Conservation (phyloP, 495 filamentous ascomycete species). For the Aspergillus ostianus region DNA sequence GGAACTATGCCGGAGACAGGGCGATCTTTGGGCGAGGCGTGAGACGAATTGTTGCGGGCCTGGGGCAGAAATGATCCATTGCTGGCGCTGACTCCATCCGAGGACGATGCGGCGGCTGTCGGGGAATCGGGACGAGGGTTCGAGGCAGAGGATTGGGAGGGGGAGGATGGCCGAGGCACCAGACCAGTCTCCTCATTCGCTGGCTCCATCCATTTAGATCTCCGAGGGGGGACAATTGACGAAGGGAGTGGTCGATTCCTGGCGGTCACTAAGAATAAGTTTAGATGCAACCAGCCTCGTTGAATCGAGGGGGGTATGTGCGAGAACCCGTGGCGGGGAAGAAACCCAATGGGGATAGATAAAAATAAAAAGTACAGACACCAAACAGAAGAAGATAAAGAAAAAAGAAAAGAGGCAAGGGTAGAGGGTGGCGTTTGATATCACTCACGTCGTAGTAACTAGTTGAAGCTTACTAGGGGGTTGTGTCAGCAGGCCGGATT, state of each 20-base stretch:
- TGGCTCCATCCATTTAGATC: constrained; percentile 51
- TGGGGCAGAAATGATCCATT: constrained; percentile 14
- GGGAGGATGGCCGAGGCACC: constrained; percentile 30
- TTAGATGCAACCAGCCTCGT: constrained; percentile 14
- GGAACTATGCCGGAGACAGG: constrained; percentile 44
- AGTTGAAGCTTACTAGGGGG: background rate
- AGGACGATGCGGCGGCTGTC: constrained; percentile 9
- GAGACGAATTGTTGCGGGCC: background rate
- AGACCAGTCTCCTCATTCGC: constrained; percentile 42
- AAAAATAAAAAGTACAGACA: background rate
- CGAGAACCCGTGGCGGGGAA: constrained; percentile 16
- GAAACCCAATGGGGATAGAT: background rate
- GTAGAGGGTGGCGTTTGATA: background rate
- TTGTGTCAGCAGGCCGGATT: background rate
- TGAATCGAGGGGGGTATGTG: constrained; percentile 1
- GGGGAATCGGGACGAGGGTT: constrained; percentile 11
- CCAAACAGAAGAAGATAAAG: no score
- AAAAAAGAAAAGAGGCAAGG: background rate
- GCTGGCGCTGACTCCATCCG: constrained; percentile 8
- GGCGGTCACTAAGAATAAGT: constrained; percentile 20
- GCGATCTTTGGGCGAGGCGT: constrained; percentile 27
- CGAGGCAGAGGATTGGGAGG: background rate
- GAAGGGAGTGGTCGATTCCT: background rate
- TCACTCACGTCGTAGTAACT: background rate
- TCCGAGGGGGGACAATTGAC: constrained; percentile 9